Evolutionary conservation across 2,329 filamentous ascomycete species (phyloP).

Genomic region (Hymenoscyphus occultus): DNA sequence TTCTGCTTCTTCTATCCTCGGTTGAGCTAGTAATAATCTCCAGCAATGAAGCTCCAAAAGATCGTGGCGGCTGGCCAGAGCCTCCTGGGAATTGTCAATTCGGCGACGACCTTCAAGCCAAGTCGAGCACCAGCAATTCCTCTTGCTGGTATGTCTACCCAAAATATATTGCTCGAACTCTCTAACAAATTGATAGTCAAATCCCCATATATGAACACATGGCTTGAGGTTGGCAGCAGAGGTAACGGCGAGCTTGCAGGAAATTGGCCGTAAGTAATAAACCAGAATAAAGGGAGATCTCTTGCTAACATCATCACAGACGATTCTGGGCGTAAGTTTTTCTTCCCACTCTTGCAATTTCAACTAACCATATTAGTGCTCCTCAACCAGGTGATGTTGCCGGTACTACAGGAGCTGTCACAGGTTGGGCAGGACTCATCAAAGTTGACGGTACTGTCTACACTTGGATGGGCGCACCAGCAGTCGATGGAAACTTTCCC

Average conservation of each 20-base stretch:
- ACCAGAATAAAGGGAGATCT: background rate
- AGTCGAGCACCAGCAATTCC: slow-evolving; percentile 66
- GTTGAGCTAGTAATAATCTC: background rate
- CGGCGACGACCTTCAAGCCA: slow-evolving; percentile 57
- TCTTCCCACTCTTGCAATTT: background rate
- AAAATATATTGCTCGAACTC: background rate
- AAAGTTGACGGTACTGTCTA: slow-evolving; percentile 62
- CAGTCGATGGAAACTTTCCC: slow-evolving; percentile 39
- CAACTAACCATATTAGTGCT: slow-evolving; percentile 18
- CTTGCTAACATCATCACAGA: slow-evolving; percentile 23
- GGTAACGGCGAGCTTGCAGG: slow-evolving; percentile 67
- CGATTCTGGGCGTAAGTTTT: slow-evolving; percentile 33
- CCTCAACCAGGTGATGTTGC: slow-evolving; percentile 29
- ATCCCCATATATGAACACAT: slow-evolving; percentile 73
- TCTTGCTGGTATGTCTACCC: slow-evolving; percentile 49
- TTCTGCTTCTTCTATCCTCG: background rate
- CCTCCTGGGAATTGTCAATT: background rate
- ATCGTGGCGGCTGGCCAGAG: background rate
- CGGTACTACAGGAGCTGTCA: slow-evolving; percentile 48
- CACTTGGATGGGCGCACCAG: slow-evolving; percentile 65
- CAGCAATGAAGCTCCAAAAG: background rate
- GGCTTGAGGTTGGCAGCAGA: slow-evolving; percentile 61
- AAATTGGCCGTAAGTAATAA: slow-evolving; percentile 30
- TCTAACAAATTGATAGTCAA: slow-evolving; percentile 42
- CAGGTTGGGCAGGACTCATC: slow-evolving; percentile 69